Evolutionary conservation across 2,329 filamentous ascomycete genomes (phyloP).

Genomic region (Ceratocystis alfenasii): DNA sequence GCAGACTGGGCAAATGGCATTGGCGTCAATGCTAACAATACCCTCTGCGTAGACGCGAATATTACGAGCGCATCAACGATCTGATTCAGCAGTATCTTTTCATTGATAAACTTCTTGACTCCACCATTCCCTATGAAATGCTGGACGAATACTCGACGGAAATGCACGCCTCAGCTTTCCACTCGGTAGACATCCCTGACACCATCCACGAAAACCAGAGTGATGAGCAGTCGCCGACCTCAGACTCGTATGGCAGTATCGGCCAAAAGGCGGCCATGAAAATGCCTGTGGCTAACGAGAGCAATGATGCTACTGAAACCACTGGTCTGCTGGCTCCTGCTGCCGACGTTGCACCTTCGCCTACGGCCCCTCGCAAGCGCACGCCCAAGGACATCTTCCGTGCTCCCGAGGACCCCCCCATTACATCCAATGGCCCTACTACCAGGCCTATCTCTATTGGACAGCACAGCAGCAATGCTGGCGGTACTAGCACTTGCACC

Average conservation of each 20-base stretch:
- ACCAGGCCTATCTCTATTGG: conserved; percentile 27
- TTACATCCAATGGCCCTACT: conserved; percentile 29
- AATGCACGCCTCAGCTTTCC: conserved; percentile 43
- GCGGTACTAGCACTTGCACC: conserved; percentile 22
- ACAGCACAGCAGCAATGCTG: conserved; percentile 32
- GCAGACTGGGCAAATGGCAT: not conserved
- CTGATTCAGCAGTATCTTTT: conserved; percentile 87
- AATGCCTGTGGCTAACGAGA: conserved; percentile 28
- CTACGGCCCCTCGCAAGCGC: conserved; percentile 49
- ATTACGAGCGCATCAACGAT: conserved; percentile 82
- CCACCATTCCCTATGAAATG: conserved; percentile 79
- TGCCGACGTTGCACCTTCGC: conserved; percentile 25
- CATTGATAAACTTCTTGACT: conserved; percentile 82
- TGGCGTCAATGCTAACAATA: not conserved
- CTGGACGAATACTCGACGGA: conserved; percentile 73
- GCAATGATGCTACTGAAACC: conserved; percentile 22
- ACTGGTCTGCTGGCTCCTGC: conserved; percentile 26
- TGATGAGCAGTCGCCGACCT: conserved; percentile 24
- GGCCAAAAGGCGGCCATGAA: conserved; percentile 24
- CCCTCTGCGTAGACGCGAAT: conserved; percentile 47
- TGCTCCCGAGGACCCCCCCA: conserved; percentile 48
- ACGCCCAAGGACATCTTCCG: conserved; percentile 83
- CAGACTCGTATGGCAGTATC: conserved; percentile 26
- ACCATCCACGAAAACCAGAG: conserved; percentile 56
- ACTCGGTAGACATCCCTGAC: conserved; percentile 49